These are phyloP conservation scores for Daphne laureola DNA, from an alignment of 441 rosid species.

Conservation along the genomic window DNA sequence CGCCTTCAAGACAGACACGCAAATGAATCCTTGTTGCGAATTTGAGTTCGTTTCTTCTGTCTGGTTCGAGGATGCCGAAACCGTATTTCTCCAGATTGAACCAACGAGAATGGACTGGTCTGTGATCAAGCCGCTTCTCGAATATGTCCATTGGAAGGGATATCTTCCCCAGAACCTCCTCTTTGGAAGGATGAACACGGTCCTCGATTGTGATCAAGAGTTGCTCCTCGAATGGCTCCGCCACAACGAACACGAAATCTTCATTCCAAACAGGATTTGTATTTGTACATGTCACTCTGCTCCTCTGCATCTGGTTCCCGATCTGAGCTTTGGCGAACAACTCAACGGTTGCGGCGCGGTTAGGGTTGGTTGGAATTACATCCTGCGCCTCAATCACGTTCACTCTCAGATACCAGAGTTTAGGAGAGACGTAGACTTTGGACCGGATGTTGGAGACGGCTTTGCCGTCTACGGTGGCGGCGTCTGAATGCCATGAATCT, in stretches of 20 bases:
- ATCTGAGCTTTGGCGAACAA: constrained; percentile 64
- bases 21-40: constrained; percentile 57
- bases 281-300: constrained; percentile 37
- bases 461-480: constrained; percentile 63
- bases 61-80: constrained; percentile 58
- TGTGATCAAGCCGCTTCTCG: constrained; percentile 78
- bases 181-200: constrained; percentile 47
- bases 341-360: constrained; percentile 67
- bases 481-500: constrained; percentile 63
- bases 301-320: constrained; percentile 67
- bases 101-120: constrained; percentile 77
- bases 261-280: constrained; percentile 69
- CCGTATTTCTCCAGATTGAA: constrained; percentile 77
- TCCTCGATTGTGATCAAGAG: constrained; percentile 64
- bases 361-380: constrained; percentile 49
- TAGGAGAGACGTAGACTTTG: constrained; percentile 84
- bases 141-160: constrained; percentile 39
- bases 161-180: constrained; percentile 61
- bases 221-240: constrained; percentile 88
- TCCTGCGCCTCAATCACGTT: constrained; percentile 90
- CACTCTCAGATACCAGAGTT: constrained; percentile 80
- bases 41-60: constrained; percentile 66
- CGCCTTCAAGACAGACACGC: constrained; percentile 60
- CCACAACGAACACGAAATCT: constrained; percentile 75
- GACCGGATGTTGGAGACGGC: constrained; percentile 56